A percentile compares a stretch with the other conserved stretches of the same genome.
Evolutionary conservation across 148 eudicot genomes (phyloP).

Genomic region (Rhododendron mucronatum): DNA sequence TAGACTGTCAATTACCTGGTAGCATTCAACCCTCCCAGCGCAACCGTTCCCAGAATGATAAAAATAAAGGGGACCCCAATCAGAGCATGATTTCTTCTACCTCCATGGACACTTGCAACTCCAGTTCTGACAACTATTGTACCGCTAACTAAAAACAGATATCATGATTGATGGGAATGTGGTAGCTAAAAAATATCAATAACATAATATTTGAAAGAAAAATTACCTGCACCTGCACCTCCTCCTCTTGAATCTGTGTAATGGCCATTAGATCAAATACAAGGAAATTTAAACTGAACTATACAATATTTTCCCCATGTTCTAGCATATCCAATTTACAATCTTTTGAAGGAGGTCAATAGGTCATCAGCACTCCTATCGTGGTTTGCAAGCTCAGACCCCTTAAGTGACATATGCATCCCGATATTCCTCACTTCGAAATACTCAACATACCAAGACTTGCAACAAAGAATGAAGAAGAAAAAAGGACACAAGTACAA

Average conservation of each 20-base stretch:
- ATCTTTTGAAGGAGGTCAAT: not conserved
- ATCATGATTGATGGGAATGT: not conserved
- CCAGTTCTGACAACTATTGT: conserved; percentile 61
- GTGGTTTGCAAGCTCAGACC: not conserved
- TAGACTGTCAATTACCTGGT: conserved; percentile 36
- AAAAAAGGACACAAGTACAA: not conserved
- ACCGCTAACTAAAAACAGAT: conserved; percentile 13
- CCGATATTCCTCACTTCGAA: not conserved
- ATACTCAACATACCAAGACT: not conserved
- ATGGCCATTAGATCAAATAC: not conserved
- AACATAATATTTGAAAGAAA: not conserved
- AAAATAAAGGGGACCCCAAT: conserved; percentile 59
- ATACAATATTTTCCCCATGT: not conserved
- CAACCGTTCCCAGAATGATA: conserved; percentile 54
- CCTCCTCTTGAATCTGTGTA: conserved; percentile 43
- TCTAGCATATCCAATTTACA: not conserved
- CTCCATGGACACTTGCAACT: conserved; percentile 44
- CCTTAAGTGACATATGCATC: not conserved
- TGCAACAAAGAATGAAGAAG: not conserved
- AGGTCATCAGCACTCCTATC: not conserved
- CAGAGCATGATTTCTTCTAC: conserved; percentile 41
- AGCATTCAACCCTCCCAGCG: conserved; percentile 62
- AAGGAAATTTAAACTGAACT: conserved; percentile 3
- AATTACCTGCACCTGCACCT: conserved; percentile 36
- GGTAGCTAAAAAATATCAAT: not conserved